phyloP scores from a whole-genome alignment of 371 early-diverging fungal species.

The Encephalitozoon romaleae region DNA sequence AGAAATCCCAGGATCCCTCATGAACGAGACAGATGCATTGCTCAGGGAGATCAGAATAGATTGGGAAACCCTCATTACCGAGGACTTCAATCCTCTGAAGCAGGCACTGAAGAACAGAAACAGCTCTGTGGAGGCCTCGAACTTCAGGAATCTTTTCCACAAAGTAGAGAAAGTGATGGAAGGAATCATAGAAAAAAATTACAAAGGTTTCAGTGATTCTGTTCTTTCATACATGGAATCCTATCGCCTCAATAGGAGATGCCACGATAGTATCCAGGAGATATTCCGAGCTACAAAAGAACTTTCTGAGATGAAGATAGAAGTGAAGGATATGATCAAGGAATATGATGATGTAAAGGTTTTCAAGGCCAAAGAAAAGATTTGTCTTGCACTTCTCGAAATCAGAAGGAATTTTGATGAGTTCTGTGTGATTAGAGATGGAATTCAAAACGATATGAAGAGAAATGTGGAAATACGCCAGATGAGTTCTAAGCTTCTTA shows the following conservation, averaged over 20 bases:
- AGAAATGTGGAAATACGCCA: not conserved
- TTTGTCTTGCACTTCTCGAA: constrained; percentile 12
- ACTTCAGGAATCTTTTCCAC: constrained; percentile 51
- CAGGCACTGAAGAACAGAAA: constrained; percentile 33
- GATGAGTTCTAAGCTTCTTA: not conserved
- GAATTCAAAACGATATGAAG: not conserved
- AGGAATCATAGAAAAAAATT: constrained; percentile 47
- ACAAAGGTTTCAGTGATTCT: constrained; percentile 52
- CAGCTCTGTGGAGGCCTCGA: not conserved
- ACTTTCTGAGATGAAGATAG: not conserved
- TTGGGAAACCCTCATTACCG: constrained; percentile 49
- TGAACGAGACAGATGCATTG: constrained; percentile 36
- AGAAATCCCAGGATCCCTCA: not conserved
- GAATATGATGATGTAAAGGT: constrained; percentile 13
- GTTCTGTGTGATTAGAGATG: constrained; percentile 8
- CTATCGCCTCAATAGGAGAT: constrained; percentile 25
- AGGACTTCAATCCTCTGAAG: constrained; percentile 53
- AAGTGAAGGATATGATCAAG: constrained; percentile 22
- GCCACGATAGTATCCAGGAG: not conserved
- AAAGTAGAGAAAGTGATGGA: constrained; percentile 53
- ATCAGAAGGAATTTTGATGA: constrained; percentile 8
- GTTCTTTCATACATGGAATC: constrained; percentile 44
- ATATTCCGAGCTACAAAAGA: not conserved
- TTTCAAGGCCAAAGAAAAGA: constrained; percentile 29
- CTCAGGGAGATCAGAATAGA: constrained; percentile 56